Evolutionary conservation across 2,329 filamentous ascomycete species (phyloP).

Genomic region (Ophiocordyceps robertsii): DNA sequence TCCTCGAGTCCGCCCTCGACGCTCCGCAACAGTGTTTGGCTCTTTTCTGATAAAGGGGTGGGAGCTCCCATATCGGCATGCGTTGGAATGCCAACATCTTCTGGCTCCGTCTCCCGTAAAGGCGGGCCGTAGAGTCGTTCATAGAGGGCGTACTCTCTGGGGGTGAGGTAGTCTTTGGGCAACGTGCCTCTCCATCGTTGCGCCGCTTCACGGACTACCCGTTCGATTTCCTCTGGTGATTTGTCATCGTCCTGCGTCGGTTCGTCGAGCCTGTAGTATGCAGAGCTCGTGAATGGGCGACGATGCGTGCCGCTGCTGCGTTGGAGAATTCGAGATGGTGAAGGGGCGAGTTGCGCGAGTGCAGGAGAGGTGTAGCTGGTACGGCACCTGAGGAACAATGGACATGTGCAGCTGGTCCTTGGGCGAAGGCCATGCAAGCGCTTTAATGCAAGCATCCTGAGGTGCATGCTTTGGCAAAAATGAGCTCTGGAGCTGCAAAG

Average conservation of each 20-base stretch:
- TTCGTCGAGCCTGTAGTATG: background rate
- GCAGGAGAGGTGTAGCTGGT: background rate
- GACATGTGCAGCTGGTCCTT: background rate
- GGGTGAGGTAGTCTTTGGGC: constrained; percentile 55
- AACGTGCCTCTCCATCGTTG: constrained; percentile 66
- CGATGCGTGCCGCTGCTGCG: background rate
- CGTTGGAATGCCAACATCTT: constrained; percentile 40
- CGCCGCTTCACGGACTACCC: constrained; percentile 55
- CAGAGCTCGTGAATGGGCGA: background rate
- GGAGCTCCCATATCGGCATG: constrained; percentile 21
- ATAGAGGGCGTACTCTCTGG: constrained; percentile 62
- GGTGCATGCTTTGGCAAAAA: background rate
- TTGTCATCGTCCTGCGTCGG: constrained; percentile 6
- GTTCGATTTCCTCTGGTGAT: constrained; percentile 34
- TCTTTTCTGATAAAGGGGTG: constrained; percentile 11
- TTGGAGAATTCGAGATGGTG: background rate
- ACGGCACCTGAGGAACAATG: background rate
- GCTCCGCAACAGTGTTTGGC: constrained; percentile 38
- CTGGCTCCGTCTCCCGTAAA: constrained; percentile 43
- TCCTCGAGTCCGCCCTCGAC: constrained; percentile 49
- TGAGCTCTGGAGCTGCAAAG: background rate
- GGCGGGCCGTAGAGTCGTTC: constrained; percentile 71
- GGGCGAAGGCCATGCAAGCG: background rate
- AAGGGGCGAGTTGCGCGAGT: background rate
- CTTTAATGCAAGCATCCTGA: background rate